Base-by-base conservation (phyloP, 176 grass and related monocot species). In the Poa pratensis region DNA sequence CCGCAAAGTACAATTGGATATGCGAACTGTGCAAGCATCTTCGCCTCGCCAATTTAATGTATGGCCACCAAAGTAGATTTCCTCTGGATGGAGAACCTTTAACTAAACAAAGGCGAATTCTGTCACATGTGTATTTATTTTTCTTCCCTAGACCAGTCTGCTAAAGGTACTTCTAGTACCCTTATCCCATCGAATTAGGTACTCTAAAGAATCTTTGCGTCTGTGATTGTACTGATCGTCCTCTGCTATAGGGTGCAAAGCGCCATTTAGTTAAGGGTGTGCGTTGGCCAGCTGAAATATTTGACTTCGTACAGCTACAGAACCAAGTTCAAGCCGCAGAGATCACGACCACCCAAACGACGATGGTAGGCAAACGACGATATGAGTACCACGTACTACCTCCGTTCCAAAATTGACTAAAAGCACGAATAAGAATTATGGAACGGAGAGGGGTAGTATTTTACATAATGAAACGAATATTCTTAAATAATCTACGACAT, bases 1-100 rank as follows among this genome's bases (percentile, higher is more conserved):
- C 50, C 17, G 3, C 28, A 84, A 90, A 80, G 85, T 87, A 84
- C 76, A 76, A 34, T 32, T 28, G 67, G 20, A 79, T 45, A 68
- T 53, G 37, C 48, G 19, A 66, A 59, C 66, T 74, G 58, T 80
- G n/a, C 16, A 50, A 80, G 51, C 75, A 83, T 75, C 61, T 90
- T 80, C 76, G 69, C 85, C 60, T 68, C 14, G 2, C 16, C 75
- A 84, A 86, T 82, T 35, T 82, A 86, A 80, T 80, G 81, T 60
- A 76, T 87, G 60, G 69, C 79, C 89, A 80, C 60, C 58, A 70
- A 69, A 84, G 89, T 76, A 80, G 69, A 84, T 83, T 79, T 86
- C n/a, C 43, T 76, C 50, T 86, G 14, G 57, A 74, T 83, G 49
- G 60, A 27, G 32, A 39, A 52, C 69, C 48, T 84, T 87, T 76